Conservation (phyloP, 805 yeast species). For the Pichia nakasei region DNA sequence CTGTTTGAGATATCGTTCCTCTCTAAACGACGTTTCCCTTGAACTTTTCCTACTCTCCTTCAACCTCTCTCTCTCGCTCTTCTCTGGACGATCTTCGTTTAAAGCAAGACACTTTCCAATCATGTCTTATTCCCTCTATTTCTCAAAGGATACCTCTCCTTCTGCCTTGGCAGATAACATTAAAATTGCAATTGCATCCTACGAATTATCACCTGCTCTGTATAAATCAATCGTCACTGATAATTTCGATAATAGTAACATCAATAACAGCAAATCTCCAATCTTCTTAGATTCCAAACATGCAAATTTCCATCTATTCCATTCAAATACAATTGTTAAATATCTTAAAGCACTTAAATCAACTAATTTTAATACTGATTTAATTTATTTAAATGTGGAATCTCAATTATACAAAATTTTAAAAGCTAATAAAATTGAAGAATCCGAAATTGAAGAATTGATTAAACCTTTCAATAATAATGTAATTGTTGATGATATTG, state of each 20-base stretch:
- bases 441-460: constrained; percentile 3
- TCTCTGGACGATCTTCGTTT: neutral
- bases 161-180: constrained; percentile 31
- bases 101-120: neutral
- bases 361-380: constrained; percentile 7
- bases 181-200: constrained; percentile 36
- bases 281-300: constrained; percentile 25
- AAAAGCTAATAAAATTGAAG: constrained; percentile 26
- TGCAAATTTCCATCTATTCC: constrained; percentile 41
- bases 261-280: constrained; percentile 9
- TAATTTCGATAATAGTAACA: constrained; percentile 2
- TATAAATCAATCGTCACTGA: constrained; percentile 2
- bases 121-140: constrained; percentile 12
- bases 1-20: too few relatives aligned
- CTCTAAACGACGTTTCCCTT: too few relatives aligned
- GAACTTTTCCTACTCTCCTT: too few relatives aligned
- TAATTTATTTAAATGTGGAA: constrained; percentile 32
- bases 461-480: constrained; percentile 19
- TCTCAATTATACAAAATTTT: constrained; percentile 33
- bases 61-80: neutral
- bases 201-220: constrained; percentile 13
- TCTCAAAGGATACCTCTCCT: constrained; percentile 7
- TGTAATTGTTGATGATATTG: constrained; percentile 28
- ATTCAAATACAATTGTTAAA: constrained; percentile 63
- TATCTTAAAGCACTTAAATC: constrained; percentile 35